Base-by-base conservation (phyloP, 225 moss, liverwort and hornwort genomes). In the Bryum argenteum region DNA sequence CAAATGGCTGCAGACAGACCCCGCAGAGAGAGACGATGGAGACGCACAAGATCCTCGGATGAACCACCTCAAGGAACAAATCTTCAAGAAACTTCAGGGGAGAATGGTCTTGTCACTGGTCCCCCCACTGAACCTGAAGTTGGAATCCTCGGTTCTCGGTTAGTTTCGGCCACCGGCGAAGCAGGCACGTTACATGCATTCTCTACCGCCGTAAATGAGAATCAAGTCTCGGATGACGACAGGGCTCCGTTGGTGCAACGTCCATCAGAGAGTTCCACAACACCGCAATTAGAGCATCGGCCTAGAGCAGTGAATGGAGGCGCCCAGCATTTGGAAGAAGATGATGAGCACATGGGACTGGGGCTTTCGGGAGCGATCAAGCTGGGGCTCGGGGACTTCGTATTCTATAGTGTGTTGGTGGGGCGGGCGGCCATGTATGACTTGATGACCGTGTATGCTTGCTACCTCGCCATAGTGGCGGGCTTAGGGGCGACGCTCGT, bases 401-500 rank as follows among this genome's bases (percentile, higher is more conserved):
- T 98, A 26, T 98, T 98, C 71, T 98, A 98, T 71, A 98, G 98
- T 63, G 91, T 98, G 39, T 82, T 98, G 71, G 98, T 98, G 67
- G 98, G 98, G 63, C 86, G 98, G 68, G 98, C 98, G 54, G 98
- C 98, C 44, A 98, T 94, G 98, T 98, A 92, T 73, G 94, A 98
- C 69, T 78, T 94, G 77, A 92, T 92, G 98, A 98, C 98, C 38
- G 98, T 98, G 18, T 98, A 98, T 77, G 94, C 94, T n/a, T 98
- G 98, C 78, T 94, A 98, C 75, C 88, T 98, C 23, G 98, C 94
- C 9, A 92, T 94, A 55, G 85, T 94, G 60, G 91, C 92, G 61
- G 98, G 94, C 54, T 79, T 98, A 8, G 98, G 89, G 28, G 83
- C 92, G 6, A 98, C 98, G 11, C 85, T 98, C 8, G 52, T 94